Percentiles rank a stretch among this genome's conserved stretches.
Evolutionary conservation across 1,139 yeast genomes (phyloP).

Genomic region (Pneumocystis canis): DNA sequence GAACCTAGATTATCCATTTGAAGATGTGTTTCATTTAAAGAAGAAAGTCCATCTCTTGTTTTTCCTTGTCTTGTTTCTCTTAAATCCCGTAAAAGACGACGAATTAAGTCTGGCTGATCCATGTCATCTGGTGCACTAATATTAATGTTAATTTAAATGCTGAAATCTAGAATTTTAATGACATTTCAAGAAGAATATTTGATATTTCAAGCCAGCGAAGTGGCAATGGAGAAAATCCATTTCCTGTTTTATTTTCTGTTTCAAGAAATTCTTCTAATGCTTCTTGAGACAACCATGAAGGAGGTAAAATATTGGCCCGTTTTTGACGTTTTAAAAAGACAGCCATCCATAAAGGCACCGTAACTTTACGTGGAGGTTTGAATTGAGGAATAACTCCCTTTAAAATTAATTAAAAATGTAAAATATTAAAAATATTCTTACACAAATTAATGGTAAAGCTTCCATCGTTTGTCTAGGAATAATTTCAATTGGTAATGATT

Average conservation of each 20-base stretch:
- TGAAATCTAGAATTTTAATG: not conserved
- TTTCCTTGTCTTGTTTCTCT: constrained; percentile 72
- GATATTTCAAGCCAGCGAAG: constrained; percentile 79
- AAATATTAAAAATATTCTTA: constrained; percentile 5
- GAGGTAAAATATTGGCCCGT: constrained; percentile 74
- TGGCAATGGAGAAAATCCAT: constrained; percentile 58
- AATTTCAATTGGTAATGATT: constrained; percentile 56
- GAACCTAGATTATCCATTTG: constrained; percentile 70
- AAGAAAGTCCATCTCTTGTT: constrained; percentile 61
- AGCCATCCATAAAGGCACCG: constrained; percentile 82
- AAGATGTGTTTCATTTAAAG: constrained; percentile 68
- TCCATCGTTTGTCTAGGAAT: constrained; percentile 42
- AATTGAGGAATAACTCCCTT: constrained; percentile 38
- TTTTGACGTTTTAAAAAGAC: constrained; percentile 66
- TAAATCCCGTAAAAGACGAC: constrained; percentile 65
- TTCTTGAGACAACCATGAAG: constrained; percentile 64
- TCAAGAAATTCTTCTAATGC: constrained; percentile 47
- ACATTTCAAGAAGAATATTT: constrained; percentile 43
- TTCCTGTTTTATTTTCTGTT: constrained; percentile 45
- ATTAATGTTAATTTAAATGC: constrained; percentile 13
- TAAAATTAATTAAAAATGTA: constrained; percentile 19
- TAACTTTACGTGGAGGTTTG: constrained; percentile 53
- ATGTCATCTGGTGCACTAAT: constrained; percentile 57
- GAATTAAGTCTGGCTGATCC: constrained; percentile 43
- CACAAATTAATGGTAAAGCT: not conserved